phyloP scores from a whole-genome alignment of 768 basidiomycete species.

The Lactarius hatsudake region DNA sequence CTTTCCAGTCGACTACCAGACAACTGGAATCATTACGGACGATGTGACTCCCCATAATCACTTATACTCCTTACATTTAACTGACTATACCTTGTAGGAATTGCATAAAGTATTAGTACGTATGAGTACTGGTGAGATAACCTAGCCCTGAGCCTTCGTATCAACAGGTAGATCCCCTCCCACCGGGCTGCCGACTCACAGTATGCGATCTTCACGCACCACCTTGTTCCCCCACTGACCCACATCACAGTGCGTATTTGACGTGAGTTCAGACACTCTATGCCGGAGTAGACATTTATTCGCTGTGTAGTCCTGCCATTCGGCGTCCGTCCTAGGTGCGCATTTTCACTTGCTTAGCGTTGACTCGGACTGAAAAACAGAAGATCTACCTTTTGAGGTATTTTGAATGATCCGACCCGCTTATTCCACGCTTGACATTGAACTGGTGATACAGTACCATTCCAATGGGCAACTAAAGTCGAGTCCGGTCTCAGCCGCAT shows the following conservation, averaged over 20 bases:
- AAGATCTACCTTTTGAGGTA: conserved; percentile 71
- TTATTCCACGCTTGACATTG: neutral
- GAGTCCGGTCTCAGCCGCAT: conserved; percentile 31
- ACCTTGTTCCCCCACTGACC: conserved; percentile 1
- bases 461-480: conserved; percentile 34
- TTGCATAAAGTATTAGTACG: conserved; percentile 79
- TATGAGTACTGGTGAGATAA: neutral
- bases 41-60: conserved; percentile 54
- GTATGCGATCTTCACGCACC: conserved; percentile 41
- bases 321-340: conserved; percentile 81
- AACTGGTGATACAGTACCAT: conserved; percentile 30
- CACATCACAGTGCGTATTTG: conserved; percentile 32
- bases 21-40: conserved; percentile 78
- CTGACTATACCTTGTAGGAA: conserved; percentile 37
- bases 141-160: neutral
- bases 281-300: neutral
- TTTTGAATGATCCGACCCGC: neutral
- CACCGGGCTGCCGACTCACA: conserved; percentile 85
- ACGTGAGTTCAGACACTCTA: conserved; percentile 27
- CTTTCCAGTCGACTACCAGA: conserved; percentile 74
- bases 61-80: neutral
- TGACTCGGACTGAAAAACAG: conserved; percentile 8
- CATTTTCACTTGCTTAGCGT: neutral
- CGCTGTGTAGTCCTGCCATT: conserved; percentile 69
- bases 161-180: conserved; percentile 53